Conservation (phyloP, 2,329 filamentous ascomycete genomes). For the Pseudogymnoascus sp. region DNA sequence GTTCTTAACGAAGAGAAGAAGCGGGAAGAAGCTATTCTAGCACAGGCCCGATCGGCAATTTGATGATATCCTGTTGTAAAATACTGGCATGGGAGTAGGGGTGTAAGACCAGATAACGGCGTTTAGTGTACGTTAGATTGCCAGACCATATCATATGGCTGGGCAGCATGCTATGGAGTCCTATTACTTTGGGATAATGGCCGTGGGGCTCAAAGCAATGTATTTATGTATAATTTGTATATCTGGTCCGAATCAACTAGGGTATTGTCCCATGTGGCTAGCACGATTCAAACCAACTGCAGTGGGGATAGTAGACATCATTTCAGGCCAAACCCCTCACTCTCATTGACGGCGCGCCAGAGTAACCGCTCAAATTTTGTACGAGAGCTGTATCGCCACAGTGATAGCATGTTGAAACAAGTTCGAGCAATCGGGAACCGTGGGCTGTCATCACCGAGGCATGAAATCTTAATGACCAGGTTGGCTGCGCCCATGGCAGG, state of each 20-base stretch:
- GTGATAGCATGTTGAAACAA: constrained; percentile 77
- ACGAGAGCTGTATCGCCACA: constrained; percentile 63
- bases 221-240: not conserved
- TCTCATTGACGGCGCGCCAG: constrained; percentile 81
- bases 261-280: not conserved
- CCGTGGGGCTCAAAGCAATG: not conserved
- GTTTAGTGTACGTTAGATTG: constrained; percentile 10
- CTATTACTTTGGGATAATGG: constrained; percentile 8
- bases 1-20: constrained; percentile 48
- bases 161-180: constrained; percentile 7
- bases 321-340: constrained; percentile 87
- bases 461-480: constrained; percentile 66
- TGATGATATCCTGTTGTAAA: constrained; percentile 8
- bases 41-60: constrained; percentile 38
- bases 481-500: constrained; percentile 80
- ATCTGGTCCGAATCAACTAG: not conserved
- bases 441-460: constrained; percentile 63
- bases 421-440: constrained; percentile 81
- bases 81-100: constrained; percentile 1
- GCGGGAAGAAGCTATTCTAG: constrained; percentile 52
- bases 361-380: constrained; percentile 62
- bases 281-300: not conserved
- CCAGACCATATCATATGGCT: constrained; percentile 2
- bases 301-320: constrained; percentile 29
- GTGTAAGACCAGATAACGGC: constrained; percentile 1